Conservation (phyloP, 129 eudicot species). For the Helianthus annuus region HanXRQr2.0-SUNRISE NC_035444.2:37420485-37420984, state of each 20-base stretch:
- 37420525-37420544: constrained; percentile 50
- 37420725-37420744: not conserved
- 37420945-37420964: not conserved
- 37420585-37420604: constrained; percentile 2
- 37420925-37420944: constrained; percentile 55
- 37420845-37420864: constrained; percentile 99
- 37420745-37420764: not conserved
- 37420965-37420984: not conserved
- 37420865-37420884: constrained; percentile 97
- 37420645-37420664: constrained; percentile 88
- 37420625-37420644: constrained; percentile 88
- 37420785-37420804: constrained; percentile 94
- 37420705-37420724: not conserved
- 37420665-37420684: constrained; percentile 90
- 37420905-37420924: constrained; percentile 87
- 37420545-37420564: not conserved
- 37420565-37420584: not conserved
- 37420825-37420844: constrained; percentile 94
- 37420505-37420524: constrained; percentile 89
- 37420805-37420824: constrained; percentile 97
- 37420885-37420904: constrained; percentile 67
- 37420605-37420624: constrained; percentile 85
- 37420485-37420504: constrained; percentile 85
- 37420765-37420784: constrained; percentile 85
- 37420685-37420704: constrained; percentile 70